phyloP scores from a whole-genome alignment of 2,329 filamentous ascomycete genomes.

The Iodosphaeria phyllophila region DNA sequence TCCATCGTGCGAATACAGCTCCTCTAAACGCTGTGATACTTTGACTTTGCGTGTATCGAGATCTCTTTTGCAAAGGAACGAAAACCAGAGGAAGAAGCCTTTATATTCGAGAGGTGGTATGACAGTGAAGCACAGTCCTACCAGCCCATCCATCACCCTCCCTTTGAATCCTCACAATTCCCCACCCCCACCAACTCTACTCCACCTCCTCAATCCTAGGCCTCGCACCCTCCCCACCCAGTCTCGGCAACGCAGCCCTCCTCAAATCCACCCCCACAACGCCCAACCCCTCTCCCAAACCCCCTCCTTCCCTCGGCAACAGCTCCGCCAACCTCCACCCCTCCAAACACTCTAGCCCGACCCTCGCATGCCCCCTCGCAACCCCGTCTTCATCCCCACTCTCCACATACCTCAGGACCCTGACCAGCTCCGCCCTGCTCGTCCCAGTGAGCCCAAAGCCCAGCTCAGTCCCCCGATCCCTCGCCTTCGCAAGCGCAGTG shows the following conservation, averaged over 20 bases:
- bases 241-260: slow-evolving; percentile 3
- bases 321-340: slow-evolving; percentile 37
- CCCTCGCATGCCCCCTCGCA: slow-evolving; percentile 45
- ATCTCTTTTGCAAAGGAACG: too few species aligned
- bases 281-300: slow-evolving; percentile 7
- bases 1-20: too few species aligned
- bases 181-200: too few species aligned
- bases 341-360: slow-evolving; percentile 48
- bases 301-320: slow-evolving; percentile 22
- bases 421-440: slow-evolving; percentile 41
- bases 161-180: too few species aligned
- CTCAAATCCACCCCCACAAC: slow-evolving; percentile 19
- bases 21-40: too few species aligned
- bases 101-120: too few species aligned
- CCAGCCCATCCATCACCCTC: too few species aligned
- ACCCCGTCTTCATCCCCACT: slow-evolving; percentile 49
- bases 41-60: too few species aligned
- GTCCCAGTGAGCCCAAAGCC: slow-evolving; percentile 34
- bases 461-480: slow-evolving; percentile 23
- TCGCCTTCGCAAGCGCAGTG: slow-evolving; percentile 34
- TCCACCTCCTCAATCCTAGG: slow-evolving; percentile 16
- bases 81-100: too few species aligned
- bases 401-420: slow-evolving; percentile 43
- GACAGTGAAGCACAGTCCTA: too few species aligned
- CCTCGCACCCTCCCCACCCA: slow-evolving; percentile 3